Base-by-base conservation (phyloP, 2,329 filamentous ascomycete species). In the Aspergillus novofumigatus region DNA sequence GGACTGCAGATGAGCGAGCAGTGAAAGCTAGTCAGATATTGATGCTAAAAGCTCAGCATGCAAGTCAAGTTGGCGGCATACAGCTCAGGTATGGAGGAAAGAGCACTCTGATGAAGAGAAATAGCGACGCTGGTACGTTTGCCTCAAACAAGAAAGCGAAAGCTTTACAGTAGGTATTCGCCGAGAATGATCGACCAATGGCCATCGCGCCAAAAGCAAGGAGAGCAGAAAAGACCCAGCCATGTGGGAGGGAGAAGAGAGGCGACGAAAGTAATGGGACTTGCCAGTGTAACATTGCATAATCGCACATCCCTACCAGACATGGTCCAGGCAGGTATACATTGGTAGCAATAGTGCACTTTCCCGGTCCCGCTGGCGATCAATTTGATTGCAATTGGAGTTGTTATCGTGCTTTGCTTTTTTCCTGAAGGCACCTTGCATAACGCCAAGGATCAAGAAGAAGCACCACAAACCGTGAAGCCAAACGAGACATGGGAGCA, bases 221-320 rank as follows among this genome's bases (percentile, higher is more conserved):
- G 41, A 21, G 23, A 52, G 50, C 44, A 54, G 50, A 38, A 58
- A 66, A 65, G 62, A 60, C 65, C 45, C 41, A 53, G 57, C 65
- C 64, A 67, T 68, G 64, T 65, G 65, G 65, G 49, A 55, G 54
- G 42, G 42, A 23, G 20, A 45, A 20, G 9, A 45, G 42, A 45
- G 20, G 21, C 42, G 9, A 10, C 21, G 9, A 11, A 14, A 23
- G 14, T 5, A 3, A 45, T 23, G 42, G 42, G 42, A 45, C 20
- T 20, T 11, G 21, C 42, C 42, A 45, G 42, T 45, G 42, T 20
- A 45, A 45, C 42, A 45, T 23, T 23, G 42, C 20, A 45, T 45
- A 23, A 45, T 45, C 17, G 11, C 17, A 23, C 10, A 45, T 45
- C 42, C 42, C 42, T 45, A 5, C 42, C n/a, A 4, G n/a, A 45